Base-by-base conservation (phyloP, 768 basidiomycete species). In the Arthromyces matolae region DNA sequence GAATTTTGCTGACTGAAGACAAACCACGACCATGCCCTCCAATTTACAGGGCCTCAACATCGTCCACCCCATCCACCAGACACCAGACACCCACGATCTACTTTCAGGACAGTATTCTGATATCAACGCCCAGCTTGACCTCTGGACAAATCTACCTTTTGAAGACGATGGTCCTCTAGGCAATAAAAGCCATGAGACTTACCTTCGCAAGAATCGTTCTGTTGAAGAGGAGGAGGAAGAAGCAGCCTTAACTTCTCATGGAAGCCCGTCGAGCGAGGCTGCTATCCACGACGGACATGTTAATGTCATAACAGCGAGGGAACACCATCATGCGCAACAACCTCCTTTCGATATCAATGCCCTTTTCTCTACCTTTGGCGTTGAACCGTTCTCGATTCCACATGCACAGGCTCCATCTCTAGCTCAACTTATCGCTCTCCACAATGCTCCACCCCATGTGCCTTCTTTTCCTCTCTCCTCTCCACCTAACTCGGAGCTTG, bases 101-200 rank as follows among this genome's bases (percentile, higher is more conserved):
- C 76, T 89, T 51, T 67, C 79, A 0, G 71, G 80, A 0, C 78
- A 79, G 20, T 87, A 81, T 60, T 83, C 85, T 9, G 89, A 92
- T 67, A 73, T 91, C 45, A 73, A 75, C 16, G 83, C 87, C 0
- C 87, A 88, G 62, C 81, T 89, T 44, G 84, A 86, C 63, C 72
- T 93, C 45, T 93, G 91, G 91, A 86, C 87, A 12, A 83, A 88
- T 65, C 73, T 92, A 47, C 67, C 81, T 7, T 93, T 93, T 61
- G 82, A 89, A 50, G 87, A 89, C 58, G 89, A 90, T 37, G 73
- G 76, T 16, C 68, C 80, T n/a, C 57, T 74, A 35, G 58, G 54
- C 28, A 29, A 58, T n/a, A 64, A 63, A 33, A 59, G 61, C 48
- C 60, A 66, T 23, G 60, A 65, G 18, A 63, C 70, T 22, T 72